Evolutionary conservation across 805 yeast species (phyloP).

Genomic region (Isabelozyma gotoi): DNA sequence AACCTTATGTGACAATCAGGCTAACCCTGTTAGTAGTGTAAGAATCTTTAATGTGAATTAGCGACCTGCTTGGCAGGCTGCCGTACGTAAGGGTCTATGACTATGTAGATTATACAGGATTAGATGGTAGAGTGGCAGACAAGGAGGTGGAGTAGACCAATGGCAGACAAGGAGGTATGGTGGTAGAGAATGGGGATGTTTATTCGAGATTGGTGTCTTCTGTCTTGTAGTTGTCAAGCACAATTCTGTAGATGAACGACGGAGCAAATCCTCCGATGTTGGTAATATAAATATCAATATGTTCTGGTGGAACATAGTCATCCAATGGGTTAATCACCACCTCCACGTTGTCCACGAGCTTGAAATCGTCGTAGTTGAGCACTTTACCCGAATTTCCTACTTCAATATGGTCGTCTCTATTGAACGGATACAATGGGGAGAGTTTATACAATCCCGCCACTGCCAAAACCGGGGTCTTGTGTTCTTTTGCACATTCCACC

Average conservation of each 20-base stretch:
- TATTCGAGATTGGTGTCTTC: constrained; percentile 70
- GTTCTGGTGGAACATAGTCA: constrained; percentile 92
- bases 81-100: too few relatives aligned
- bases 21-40: background rate
- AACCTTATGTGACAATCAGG: background rate
- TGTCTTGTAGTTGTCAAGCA: constrained; percentile 87
- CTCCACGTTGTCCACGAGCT: constrained; percentile 68
- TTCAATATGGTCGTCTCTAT: constrained; percentile 78
- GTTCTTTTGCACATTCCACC: constrained; percentile 94
- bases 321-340: constrained; percentile 80
- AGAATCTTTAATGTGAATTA: background rate
- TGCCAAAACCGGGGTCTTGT: constrained; percentile 93
- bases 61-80: too few relatives aligned
- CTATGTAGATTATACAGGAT: too few relatives aligned
- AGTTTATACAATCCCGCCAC: constrained; percentile 93
- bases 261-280: constrained; percentile 97
- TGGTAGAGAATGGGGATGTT: too few relatives aligned
- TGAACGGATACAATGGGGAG: constrained; percentile 90
- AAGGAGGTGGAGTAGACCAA: too few relatives aligned
- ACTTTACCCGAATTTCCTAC: constrained; percentile 94
- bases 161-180: background rate
- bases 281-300: constrained; percentile 90
- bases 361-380: constrained; percentile 68
- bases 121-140: too few relatives aligned
- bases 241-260: constrained; percentile 91